Evolutionary conservation across 495 filamentous ascomycete species (phyloP).

Genomic region (Lophiotrema nucula): DNA sequence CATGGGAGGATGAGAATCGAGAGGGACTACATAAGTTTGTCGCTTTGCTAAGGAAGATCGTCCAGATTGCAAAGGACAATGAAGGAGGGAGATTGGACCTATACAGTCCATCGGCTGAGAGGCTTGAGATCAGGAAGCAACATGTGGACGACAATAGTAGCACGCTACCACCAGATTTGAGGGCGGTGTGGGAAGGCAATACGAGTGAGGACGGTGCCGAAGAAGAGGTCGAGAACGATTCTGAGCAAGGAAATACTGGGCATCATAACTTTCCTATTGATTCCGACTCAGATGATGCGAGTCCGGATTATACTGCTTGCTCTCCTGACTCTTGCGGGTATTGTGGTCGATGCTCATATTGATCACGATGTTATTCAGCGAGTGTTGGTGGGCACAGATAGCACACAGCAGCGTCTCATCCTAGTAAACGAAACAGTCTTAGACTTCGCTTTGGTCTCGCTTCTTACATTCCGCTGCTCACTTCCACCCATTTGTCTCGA

Average conservation of each 20-base stretch:
- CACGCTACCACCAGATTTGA: slow-evolving; percentile 4
- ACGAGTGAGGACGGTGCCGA: neutral
- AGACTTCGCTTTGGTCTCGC: too few relatives aligned
- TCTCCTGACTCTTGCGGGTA: slow-evolving; percentile 44
- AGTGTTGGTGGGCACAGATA: too few relatives aligned
- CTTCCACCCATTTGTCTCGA: neutral
- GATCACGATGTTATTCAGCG: too few relatives aligned
- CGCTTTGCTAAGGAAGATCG: slow-evolving; percentile 48
- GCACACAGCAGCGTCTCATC: too few relatives aligned
- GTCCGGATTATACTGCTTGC: slow-evolving; percentile 47
- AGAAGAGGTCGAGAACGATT: neutral
- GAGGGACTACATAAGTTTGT: slow-evolving; percentile 42
- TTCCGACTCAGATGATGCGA: slow-evolving; percentile 31
- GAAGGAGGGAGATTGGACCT: slow-evolving; percentile 48
- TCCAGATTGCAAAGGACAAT: slow-evolving; percentile 42
- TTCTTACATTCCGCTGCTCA: too few relatives aligned
- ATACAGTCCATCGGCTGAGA: slow-evolving; percentile 36
- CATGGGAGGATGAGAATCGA: slow-evolving; percentile 55
- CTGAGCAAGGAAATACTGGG: neutral
- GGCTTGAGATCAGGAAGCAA: slow-evolving; percentile 49
- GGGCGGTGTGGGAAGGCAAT: neutral
- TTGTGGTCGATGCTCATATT: slow-evolving; percentile 45
- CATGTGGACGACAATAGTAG: slow-evolving; percentile 32
- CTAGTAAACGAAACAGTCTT: too few relatives aligned
- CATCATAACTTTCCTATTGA: neutral